A percentile compares a stretch with the other conserved stretches of the same genome.
These are phyloP conservation scores for Malassezia equina DNA, from an alignment of 1,284 basidiomycete genomes.

Conservation along the genomic window DNA sequence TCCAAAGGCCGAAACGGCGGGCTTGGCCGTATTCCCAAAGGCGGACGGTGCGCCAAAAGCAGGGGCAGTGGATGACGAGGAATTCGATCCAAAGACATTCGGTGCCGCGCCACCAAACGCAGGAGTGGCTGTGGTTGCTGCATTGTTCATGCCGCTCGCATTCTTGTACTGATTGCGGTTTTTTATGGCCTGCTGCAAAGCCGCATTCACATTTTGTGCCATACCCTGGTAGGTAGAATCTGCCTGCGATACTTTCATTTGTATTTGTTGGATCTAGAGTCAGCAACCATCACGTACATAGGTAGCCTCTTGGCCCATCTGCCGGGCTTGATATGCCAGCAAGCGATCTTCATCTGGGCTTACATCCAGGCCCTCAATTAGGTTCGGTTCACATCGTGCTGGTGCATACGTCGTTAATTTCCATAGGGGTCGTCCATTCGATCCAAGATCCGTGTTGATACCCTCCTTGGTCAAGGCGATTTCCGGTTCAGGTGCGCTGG, in stretches of 20 bases:
- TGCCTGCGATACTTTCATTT: neutral
- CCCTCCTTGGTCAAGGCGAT: conserved; percentile 13
- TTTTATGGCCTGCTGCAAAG: conserved; percentile 6
- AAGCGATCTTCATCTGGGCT: conserved; percentile 16
- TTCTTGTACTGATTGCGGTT: conserved; percentile 8
- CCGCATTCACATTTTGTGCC: neutral
- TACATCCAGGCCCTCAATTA: conserved; percentile 11
- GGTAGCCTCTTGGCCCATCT: conserved; percentile 6
- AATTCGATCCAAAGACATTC: conserved; percentile 1
- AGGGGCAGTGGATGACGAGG: neutral
- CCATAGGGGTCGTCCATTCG: conserved; percentile 18
- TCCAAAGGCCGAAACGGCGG: neutral
- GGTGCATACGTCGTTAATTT: conserved; percentile 12
- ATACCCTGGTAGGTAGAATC: conserved; percentile 7
- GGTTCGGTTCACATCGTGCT: conserved; percentile 15
- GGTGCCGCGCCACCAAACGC: neutral
- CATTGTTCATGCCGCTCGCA: neutral
- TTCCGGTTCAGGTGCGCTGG: conserved; percentile 9
- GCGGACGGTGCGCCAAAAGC: conserved; percentile 4
- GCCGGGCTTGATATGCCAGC: conserved; percentile 12
- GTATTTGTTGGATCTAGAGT: conserved; percentile 4
- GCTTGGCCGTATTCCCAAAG: neutral
- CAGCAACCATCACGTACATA: neutral
- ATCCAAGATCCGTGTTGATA: conserved; percentile 9
- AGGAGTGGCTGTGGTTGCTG: neutral